Base-by-base conservation (phyloP, 2,329 filamentous ascomycete species). In the Chrysoporthe austroafricana region DNA sequence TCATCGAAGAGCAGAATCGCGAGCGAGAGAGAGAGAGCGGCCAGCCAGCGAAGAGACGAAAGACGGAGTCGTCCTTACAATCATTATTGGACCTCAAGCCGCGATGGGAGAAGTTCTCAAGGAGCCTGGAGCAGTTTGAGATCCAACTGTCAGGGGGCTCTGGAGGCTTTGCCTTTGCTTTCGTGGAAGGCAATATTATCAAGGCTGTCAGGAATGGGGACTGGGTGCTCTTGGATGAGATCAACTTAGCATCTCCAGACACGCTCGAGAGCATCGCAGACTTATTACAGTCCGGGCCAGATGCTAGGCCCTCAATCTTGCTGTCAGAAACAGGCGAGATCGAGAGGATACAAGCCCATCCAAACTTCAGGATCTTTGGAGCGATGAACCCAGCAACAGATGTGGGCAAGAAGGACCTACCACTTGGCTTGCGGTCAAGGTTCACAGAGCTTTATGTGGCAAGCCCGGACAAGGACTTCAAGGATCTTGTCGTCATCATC, bases 311-410 rank as follows among this genome's bases (percentile, higher is more conserved):
- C 1, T 97, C 93, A 0, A 89, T 99, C 58, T 81, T 99, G 4
- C 85, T 99, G 8, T 94, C 94, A 0, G 96, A 99, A 80, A 96
- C 94, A 50, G 96, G 96, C 48, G 94, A 96, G 73, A 93, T 97
- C 56, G 93, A 98, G 77, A 88, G 94, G 71, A 90, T 99, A 46
- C 86, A 90, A 69, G 96, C 94, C 0, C 95, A 99, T 77, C 90
- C 93, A 0, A 90, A 97, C 71, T 99, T 99, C 77, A 90, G 96
- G 50, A 92, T 99, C 16, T 99, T 99, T 76, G 96, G 93, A 63
- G 96, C 96, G 39, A 99, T 99, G 96, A 99, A 99, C 75, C 96
- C 96, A 42, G 96, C 96, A 5, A 99, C 96, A 3, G 96, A 99
- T 81, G 90, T 97, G 66, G 96, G 96, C 69, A 99, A 99, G 80